Conservation (phyloP, 2,329 filamentous ascomycete genomes). For the Colletotrichum coccodes region DNA sequence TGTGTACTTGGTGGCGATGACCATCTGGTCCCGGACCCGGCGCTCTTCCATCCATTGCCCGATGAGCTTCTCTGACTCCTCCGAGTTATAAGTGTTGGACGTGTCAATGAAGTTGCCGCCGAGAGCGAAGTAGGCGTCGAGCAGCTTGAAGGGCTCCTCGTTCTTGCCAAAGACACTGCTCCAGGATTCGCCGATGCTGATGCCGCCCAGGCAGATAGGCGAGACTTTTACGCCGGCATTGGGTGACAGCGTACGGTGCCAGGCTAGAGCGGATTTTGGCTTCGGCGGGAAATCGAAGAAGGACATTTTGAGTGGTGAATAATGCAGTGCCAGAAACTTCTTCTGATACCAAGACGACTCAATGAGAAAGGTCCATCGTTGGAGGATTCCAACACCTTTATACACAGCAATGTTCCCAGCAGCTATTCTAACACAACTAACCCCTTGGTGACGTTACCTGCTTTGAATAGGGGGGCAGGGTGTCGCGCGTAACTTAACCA, state of each 20-base stretch:
- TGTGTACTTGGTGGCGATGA: conserved; percentile 67
- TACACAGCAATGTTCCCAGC: neutral
- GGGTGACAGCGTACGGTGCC: conserved; percentile 37
- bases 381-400: neutral
- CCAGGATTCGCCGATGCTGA: conserved; percentile 38
- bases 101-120: conserved; percentile 78
- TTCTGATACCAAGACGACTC: neutral
- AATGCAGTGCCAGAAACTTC: neutral
- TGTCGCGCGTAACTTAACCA: neutral
- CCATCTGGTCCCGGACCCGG: conserved; percentile 60
- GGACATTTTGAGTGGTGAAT: neutral
- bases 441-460: neutral
- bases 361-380: neutral
- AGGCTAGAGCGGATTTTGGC: conserved; percentile 34
- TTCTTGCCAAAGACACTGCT: conserved; percentile 29
- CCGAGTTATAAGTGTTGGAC: conserved; percentile 65
- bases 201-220: conserved; percentile 39
- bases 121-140: conserved; percentile 64
- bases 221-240: conserved; percentile 36
- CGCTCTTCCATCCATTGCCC: conserved; percentile 65
- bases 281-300: conserved; percentile 18
- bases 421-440: too few species aligned
- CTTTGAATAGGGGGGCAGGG: neutral
- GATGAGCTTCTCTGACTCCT: conserved; percentile 66
- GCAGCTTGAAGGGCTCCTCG: conserved; percentile 61